Conservation (phyloP, 2,329 filamentous ascomycete genomes). For the Harringtonia lauricola region DNA sequence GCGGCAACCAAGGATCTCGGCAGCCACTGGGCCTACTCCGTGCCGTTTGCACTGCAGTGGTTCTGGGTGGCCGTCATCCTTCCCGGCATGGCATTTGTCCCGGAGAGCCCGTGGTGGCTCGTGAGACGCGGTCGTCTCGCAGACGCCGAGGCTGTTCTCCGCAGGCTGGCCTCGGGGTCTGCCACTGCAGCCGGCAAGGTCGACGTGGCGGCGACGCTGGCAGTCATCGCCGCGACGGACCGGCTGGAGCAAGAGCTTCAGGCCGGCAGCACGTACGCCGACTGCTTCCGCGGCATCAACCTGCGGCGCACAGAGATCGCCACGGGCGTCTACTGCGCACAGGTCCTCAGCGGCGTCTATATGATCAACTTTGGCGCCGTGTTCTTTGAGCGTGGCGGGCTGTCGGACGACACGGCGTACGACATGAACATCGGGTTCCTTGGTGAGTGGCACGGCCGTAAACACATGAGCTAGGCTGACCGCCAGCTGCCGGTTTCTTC, state of each 20-base stretch:
- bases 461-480: too few species aligned
- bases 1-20: conserved; percentile 27
- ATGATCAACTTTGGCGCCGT: conserved; percentile 38
- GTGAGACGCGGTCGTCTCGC: conserved; percentile 29
- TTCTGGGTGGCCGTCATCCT: conserved; percentile 35
- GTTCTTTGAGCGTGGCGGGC: conserved; percentile 27
- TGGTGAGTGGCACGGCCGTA: too few species aligned
- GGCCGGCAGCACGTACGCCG: conserved; percentile 35
- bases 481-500: too few species aligned
- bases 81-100: conserved; percentile 32
- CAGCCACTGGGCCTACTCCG: conserved; percentile 36
- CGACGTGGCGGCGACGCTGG: not conserved
- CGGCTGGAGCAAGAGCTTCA: conserved; percentile 40
- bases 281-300: conserved; percentile 38
- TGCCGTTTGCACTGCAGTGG: conserved; percentile 38
- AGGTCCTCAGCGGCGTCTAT: conserved; percentile 35
- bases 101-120: conserved; percentile 41
- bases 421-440: too few species aligned
- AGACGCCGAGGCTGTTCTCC: conserved; percentile 28
- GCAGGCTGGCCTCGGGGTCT: conserved; percentile 30
- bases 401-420: too few species aligned
- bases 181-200: too few species aligned
- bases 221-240: conserved; percentile 33
- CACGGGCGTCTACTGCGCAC: conserved; percentile 16
- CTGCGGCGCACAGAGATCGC: conserved; percentile 42